Percentiles rank a stretch among this genome's conserved stretches.
Evolutionary conservation across 768 basidiomycete species (phyloP).

Genomic region (Leccinum boreale): DNA sequence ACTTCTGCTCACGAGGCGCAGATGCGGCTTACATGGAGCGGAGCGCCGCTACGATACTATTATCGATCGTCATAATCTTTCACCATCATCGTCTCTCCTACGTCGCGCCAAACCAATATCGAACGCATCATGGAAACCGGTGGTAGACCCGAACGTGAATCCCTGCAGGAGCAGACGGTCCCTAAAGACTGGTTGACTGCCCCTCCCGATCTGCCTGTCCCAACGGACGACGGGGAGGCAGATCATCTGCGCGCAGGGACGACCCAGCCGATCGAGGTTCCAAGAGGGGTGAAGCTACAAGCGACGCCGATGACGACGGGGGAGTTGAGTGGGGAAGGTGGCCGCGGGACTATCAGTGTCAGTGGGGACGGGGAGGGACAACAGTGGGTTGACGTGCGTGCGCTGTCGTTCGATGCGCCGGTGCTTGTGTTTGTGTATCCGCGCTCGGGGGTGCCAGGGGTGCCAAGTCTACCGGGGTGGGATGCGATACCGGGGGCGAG

Average conservation of each 20-base stretch:
- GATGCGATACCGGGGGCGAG: conserved; percentile 24
- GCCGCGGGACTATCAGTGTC: not conserved
- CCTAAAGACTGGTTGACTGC: not conserved
- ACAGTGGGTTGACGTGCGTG: conserved; percentile 7
- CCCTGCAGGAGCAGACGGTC: not conserved
- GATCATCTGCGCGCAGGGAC: not conserved
- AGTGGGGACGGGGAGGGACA: not conserved
- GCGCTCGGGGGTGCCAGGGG: conserved; percentile 14
- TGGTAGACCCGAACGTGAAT: not conserved
- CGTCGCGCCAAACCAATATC: not conserved
- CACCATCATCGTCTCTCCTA: not conserved
- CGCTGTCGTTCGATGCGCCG: conserved; percentile 12
- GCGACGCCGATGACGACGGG: not conserved
- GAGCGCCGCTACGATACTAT: not conserved
- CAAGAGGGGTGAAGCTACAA: not conserved
- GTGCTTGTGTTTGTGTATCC: conserved; percentile 27
- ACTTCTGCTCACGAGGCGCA: too few relatives aligned
- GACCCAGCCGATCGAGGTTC: not conserved
- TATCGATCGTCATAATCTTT: not conserved
- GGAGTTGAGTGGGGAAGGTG: not conserved
- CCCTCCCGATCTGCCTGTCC: not conserved
- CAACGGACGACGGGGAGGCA: not conserved
- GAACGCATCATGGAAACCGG: not conserved
- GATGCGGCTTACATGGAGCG: too few relatives aligned
- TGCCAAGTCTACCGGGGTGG: conserved; percentile 14